Evolutionary conservation across 805 yeast genomes (phyloP), one percentile per base, ranked within the genome.

Genomic region (Pichia occidentalis): DNA sequence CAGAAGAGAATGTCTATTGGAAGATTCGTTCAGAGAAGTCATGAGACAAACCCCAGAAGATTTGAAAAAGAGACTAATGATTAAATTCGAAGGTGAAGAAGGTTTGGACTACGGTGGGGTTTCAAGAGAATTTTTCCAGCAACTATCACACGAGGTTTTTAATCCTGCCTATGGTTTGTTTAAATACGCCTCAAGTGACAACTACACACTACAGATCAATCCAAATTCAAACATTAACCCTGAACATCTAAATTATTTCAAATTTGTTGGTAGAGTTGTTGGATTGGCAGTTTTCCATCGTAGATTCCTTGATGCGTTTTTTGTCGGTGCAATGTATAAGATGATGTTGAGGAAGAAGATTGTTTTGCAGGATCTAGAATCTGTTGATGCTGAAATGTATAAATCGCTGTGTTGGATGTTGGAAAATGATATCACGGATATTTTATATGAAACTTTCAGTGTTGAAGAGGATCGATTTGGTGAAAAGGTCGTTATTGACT

Each of bases 21-120:
- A 92, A 65, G 98, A 92, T 64, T 85, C 97, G 24, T 92, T 88
- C 62, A 96, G 94, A 63, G 99, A 92, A 61, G 80, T 92, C 39
- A 92, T 92, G 98, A 81, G 98, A 63, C 98, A 92, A 68, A 81
- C 96, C 3, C 97, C 98, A 14, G 97, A 88, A 63, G 99, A 92
- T 60, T 74, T 92, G 65, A 94, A 92, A 75, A 92, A 92, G 70
- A 75, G 98, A 59, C 69, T 92, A 46, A 92, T 92, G 98, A 92
- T 92, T 63, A 87, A 90, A 61, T 92, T 92, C 56, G 98, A 92
- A 53, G 98, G 98, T 45, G 99, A 92, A 68, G 99, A 92, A 70
- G 99, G 98, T 63, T 75, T 92, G 54, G 99, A 92, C 69, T 92
- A 92, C 59, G 99, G 99, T 73, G 99, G 99, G 60, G 97, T 92